phyloP scores from a whole-genome alignment of 192 early-diverging fungal species.

The Physocladia obscura region DNA sequence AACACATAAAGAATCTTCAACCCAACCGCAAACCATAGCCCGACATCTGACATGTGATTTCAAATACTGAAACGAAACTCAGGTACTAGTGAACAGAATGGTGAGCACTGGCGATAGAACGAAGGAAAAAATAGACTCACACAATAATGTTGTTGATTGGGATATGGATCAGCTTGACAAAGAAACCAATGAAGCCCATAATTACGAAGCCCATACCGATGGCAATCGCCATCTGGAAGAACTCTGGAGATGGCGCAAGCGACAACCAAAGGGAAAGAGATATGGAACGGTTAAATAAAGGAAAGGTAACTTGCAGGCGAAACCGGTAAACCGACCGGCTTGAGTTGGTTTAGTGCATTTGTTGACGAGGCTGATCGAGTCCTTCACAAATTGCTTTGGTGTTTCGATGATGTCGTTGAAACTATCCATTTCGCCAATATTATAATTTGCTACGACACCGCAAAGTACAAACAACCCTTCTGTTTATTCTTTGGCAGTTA shows the following conservation, averaged over 20 bases:
- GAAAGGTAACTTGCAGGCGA: background rate
- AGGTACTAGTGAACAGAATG: background rate
- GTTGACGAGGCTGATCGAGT: constrained; percentile 87
- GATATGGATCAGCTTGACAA: constrained; percentile 95
- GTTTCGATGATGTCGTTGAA: constrained; percentile 76
- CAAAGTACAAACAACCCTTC: no score
- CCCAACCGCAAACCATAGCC: no score
- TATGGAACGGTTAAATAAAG: background rate
- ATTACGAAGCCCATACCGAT: constrained; percentile 31
- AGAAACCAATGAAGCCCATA: constrained; percentile 33
- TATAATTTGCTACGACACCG: no score
- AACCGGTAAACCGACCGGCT: constrained; percentile 60
- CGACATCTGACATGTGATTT: background rate
- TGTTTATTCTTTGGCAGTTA: no score
- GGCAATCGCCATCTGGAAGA: constrained; percentile 86
- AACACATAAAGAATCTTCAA: no score
- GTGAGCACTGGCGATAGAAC: background rate
- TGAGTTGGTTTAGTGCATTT: constrained; percentile 97
- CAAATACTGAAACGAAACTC: background rate
- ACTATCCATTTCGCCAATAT: constrained; percentile 48
- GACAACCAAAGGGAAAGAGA: background rate
- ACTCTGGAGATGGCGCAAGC: constrained; percentile 62
- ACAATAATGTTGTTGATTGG: constrained; percentile 99
- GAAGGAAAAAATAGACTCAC: constrained; percentile 30
- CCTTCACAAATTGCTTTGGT: constrained; percentile 89